A percentile compares a stretch with the other conserved stretches of the same genome.
Evolutionary conservation across 2,329 filamentous ascomycete species (phyloP).

Genomic region (Cladobotryum protrusum): DNA sequence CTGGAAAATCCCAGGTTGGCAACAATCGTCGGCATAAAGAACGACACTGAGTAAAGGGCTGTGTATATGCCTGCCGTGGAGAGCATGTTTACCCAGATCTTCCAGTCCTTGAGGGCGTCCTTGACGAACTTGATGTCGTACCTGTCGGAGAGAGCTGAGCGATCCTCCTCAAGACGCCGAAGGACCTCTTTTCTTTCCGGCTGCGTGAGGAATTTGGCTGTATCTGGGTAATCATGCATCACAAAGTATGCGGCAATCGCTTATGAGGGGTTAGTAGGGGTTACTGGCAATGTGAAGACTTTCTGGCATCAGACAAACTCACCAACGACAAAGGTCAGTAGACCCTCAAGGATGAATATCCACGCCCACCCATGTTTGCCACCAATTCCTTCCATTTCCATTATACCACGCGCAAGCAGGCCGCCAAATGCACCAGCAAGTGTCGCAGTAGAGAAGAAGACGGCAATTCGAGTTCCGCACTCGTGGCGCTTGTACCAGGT

Average conservation of each 20-base stretch:
- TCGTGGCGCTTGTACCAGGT: constrained; percentile 56
- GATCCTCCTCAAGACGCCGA: too few relatives aligned
- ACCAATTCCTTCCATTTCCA: constrained; percentile 42
- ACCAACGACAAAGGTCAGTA: constrained; percentile 40
- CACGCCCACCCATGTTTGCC: constrained; percentile 62
- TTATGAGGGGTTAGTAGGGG: too few relatives aligned
- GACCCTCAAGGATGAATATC: constrained; percentile 70
- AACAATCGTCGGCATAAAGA: constrained; percentile 26
- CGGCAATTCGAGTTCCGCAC: constrained; percentile 54
- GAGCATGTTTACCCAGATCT: constrained; percentile 48
- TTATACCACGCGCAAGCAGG: constrained; percentile 52
- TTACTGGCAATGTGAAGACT: too few relatives aligned
- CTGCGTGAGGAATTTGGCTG: too few relatives aligned
- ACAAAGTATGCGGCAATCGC: constrained; percentile 19
- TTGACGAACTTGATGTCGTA: constrained; percentile 49
- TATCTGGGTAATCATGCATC: too few relatives aligned
- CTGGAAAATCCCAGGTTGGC: constrained; percentile 37
- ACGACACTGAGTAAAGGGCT: constrained; percentile 31
- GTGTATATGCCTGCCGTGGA: constrained; percentile 54
- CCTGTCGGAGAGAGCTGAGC: constrained; percentile 41
- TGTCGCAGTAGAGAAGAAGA: constrained; percentile 53
- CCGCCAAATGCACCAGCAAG: constrained; percentile 58
- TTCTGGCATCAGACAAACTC: constrained; percentile 19
- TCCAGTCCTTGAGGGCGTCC: constrained; percentile 54
- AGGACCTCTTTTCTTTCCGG: too few relatives aligned